Evolutionary conservation across 768 basidiomycete species (phyloP).

Genomic region (Calocybe gangraenosa): DNA sequence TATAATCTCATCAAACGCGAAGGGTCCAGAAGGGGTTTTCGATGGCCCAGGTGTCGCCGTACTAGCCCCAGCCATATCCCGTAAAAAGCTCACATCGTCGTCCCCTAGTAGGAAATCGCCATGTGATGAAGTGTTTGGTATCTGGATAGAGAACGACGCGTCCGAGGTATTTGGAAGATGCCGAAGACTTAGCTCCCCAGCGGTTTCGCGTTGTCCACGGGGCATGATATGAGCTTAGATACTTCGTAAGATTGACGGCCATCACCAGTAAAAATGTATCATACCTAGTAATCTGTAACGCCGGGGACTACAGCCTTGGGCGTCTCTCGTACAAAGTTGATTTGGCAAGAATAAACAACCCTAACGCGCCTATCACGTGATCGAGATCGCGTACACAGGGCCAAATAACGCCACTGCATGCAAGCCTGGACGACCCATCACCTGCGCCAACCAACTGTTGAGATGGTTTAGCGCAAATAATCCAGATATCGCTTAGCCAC

Average conservation of each 20-base stretch:
- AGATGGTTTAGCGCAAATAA: too few species aligned
- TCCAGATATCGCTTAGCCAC: too few species aligned
- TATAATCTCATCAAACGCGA: slow-evolving; percentile 35
- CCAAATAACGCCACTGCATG: slow-evolving; percentile 14
- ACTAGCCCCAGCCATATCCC: slow-evolving; percentile 31
- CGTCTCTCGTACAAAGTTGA: too few species aligned
- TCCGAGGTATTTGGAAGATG: slow-evolving; percentile 54
- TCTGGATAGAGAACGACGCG: slow-evolving; percentile 51
- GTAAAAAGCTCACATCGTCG: slow-evolving; percentile 46
- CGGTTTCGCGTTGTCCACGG: slow-evolving; percentile 26
- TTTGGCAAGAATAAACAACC: too few species aligned
- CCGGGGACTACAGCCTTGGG: too few species aligned
- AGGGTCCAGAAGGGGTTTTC: slow-evolving; percentile 22
- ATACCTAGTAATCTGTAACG: too few species aligned
- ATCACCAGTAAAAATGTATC: too few species aligned
- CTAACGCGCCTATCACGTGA: slow-evolving; percentile 14
- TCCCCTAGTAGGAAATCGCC: slow-evolving; percentile 50
- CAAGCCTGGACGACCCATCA: too few species aligned
- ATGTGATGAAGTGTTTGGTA: slow-evolving; percentile 35
- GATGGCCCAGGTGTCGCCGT: slow-evolving; percentile 28
- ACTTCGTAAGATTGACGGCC: too few species aligned
- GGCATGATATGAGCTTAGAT: too few species aligned
- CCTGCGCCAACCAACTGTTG: too few species aligned
- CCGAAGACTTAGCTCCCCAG: slow-evolving; percentile 42
- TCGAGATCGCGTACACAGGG: slow-evolving; percentile 12